Evolutionary conservation across 106 monocot genomes (phyloP), one percentile per base, ranked within the genome.

Genomic region (Vanilla planifolia): DNA sequence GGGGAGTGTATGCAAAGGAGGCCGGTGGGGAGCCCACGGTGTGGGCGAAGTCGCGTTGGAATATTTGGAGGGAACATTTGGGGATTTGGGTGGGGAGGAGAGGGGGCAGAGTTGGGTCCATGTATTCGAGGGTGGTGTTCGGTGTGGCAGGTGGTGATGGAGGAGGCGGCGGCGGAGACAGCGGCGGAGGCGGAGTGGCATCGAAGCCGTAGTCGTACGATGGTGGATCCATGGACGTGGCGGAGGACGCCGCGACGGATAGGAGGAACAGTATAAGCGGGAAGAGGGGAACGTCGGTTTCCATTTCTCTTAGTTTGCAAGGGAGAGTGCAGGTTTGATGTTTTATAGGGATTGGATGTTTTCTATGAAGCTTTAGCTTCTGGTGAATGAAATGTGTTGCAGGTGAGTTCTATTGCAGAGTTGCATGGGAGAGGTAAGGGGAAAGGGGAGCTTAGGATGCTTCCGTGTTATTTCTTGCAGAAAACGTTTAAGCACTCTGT

Each of bases 91-190:
- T n/a, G 21, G 66, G 77, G 26, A 72, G 29, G 33, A 73, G 50
- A 17, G 76, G 76, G 5, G 81, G 76, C 37, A 65, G 50, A 11
- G 72, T 69, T 0, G 77, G 81, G 66, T 82, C 81, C 60, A 82
- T 62, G 51, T 77, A 76, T 55, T 82, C 69, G 22, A 61, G 64
- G 37, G 42, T 67, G 21, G 60, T 13, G 27, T 47, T 67, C 4
- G 9, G 22, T 0, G 53, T 1, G 15, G 48, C 29, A 4, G 67
- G 14, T 2, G 51, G 60, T 1, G 51, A 44, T 1, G 55, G 55
- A 7, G 50, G 20, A 20, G 22, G 5, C 5, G 14, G 34, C 7
- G 67, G 55, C 1, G 53, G 50, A 0, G 55, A 42, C 17, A 40
- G 23, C 55, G 55, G 6, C 5, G 56, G 34, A 0, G 56, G 56